Conservation (phyloP, 768 basidiomycete species). For the Gloeostereum incarnatum region DNA sequence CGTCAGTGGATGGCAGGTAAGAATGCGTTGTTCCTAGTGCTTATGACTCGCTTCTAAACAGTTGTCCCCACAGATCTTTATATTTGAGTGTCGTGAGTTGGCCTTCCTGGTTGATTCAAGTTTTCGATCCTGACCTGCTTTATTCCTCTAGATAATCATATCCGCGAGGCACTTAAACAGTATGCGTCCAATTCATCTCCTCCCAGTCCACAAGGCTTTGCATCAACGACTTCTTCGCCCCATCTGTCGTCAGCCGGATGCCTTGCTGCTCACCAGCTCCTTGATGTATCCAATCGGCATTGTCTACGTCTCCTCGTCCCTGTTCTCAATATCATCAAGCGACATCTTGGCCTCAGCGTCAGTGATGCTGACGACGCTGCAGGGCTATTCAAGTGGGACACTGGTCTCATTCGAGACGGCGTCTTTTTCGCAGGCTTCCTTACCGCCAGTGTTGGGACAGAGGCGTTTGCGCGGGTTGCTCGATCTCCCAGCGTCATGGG, state of each 20-base stretch:
- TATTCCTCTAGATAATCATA: constrained; percentile 58
- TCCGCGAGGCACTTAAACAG: constrained; percentile 75
- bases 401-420: constrained; percentile 80
- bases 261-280: constrained; percentile 34
- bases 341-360: constrained; percentile 29
- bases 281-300: constrained; percentile 36
- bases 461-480: no score
- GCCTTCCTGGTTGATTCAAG: constrained; percentile 3
- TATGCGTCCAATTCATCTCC: constrained; percentile 16
- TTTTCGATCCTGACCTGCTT: constrained; percentile 4
- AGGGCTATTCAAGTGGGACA: constrained; percentile 76
- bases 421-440: constrained; percentile 82
- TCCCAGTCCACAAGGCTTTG: constrained; percentile 31
- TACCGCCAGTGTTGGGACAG: constrained; percentile 52
- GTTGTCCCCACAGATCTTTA: constrained; percentile 51
- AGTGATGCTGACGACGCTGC: constrained; percentile 19
- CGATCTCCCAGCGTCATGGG: no score
- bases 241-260: constrained; percentile 35
- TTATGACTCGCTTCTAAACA: constrained; percentile 11
- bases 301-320: constrained; percentile 42
- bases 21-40: constrained; percentile 11
- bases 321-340: constrained; percentile 41
- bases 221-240: constrained; percentile 32
- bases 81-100: constrained; percentile 79
- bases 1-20: constrained; percentile 81